These are phyloP conservation scores for Thuidium tamariscinum DNA, from an alignment of 225 moss, liverwort and hornwort species.

Conservation along the genomic window DNA sequence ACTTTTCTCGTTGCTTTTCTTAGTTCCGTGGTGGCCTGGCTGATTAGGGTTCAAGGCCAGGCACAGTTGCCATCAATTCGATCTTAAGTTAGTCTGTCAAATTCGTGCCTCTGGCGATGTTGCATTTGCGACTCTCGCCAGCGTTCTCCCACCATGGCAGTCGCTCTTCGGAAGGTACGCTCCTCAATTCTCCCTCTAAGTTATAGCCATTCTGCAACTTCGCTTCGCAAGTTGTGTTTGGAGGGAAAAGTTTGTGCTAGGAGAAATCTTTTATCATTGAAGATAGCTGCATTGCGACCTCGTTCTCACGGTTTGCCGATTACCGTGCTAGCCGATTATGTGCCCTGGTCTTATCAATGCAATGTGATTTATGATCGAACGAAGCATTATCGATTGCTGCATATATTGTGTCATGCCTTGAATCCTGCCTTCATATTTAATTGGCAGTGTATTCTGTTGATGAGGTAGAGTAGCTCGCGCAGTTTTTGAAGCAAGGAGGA, in stretches of 20 bases:
- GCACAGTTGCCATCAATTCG: not conserved
- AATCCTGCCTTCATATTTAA: not conserved
- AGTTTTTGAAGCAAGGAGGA: not conserved
- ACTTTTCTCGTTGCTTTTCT: not conserved
- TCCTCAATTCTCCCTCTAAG: not conserved
- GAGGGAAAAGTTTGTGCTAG: not conserved
- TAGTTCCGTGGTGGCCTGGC: not conserved
- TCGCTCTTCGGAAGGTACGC: not conserved
- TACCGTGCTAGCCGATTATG: not conserved
- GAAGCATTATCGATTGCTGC: not conserved
- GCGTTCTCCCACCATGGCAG: not conserved
- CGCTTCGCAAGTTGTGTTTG: not conserved
- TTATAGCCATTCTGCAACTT: not conserved
- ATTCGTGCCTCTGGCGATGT: not conserved
- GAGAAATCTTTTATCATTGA: not conserved
- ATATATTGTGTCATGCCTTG: not conserved
- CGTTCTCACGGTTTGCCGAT: not conserved
- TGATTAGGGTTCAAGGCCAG: not conserved
- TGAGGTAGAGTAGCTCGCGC: not conserved
- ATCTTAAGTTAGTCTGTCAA: not conserved
- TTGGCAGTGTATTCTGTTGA: not conserved
- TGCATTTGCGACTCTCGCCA: not conserved
- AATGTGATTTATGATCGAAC: not conserved
- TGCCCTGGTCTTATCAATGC: not conserved
- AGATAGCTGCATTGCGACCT: not conserved